A percentile compares a stretch with the other conserved stretches of the same genome.
These are phyloP conservation scores for Claviceps fusiformis DNA, from an alignment of 2,329 filamentous ascomycete species.

Conservation along the genomic window DNA sequence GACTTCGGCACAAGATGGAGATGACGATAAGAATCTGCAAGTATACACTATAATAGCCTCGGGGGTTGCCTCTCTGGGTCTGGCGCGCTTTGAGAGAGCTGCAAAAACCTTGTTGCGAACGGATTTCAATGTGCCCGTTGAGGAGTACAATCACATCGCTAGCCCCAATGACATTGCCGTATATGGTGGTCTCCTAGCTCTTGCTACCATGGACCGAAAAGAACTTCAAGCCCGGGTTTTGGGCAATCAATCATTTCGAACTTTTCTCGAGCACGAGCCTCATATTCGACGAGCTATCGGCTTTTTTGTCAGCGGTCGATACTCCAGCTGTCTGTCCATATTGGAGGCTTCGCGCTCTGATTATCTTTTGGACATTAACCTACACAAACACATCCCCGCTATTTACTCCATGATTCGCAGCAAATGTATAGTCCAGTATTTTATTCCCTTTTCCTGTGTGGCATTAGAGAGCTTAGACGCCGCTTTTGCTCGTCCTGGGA, in stretches of 20 bases:
- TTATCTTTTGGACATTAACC: constrained; percentile 80
- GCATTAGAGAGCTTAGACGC: constrained; percentile 65
- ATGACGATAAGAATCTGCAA: constrained; percentile 31
- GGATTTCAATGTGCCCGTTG: constrained; percentile 35
- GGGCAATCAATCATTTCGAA: constrained; percentile 68
- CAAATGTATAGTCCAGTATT: constrained; percentile 90
- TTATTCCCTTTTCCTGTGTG: constrained; percentile 79
- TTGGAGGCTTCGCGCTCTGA: constrained; percentile 71
- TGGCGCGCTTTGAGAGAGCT: constrained; percentile 43
- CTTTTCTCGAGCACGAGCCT: constrained; percentile 82
- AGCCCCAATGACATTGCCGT: constrained; percentile 81
- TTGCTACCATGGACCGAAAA: constrained; percentile 75
- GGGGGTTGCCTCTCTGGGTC: constrained; percentile 36
- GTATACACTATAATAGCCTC: constrained; percentile 39
- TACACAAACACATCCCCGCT: constrained; percentile 56
- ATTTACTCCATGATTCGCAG: constrained; percentile 67
- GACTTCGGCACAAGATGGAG: constrained; percentile 30
- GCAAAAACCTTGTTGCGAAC: constrained; percentile 57
- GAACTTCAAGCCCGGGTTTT: constrained; percentile 65
- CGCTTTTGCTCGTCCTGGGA: constrained; percentile 54
- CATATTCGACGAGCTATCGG: constrained; percentile 85
- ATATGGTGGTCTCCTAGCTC: constrained; percentile 79
- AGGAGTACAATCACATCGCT: constrained; percentile 55
- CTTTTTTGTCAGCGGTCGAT: constrained; percentile 82
- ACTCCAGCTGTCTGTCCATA: constrained; percentile 69